These are phyloP conservation scores for Macroventuria anomochaeta DNA, from an alignment of 2,329 filamentous ascomycete genomes.

Conservation along the genomic window DNA sequence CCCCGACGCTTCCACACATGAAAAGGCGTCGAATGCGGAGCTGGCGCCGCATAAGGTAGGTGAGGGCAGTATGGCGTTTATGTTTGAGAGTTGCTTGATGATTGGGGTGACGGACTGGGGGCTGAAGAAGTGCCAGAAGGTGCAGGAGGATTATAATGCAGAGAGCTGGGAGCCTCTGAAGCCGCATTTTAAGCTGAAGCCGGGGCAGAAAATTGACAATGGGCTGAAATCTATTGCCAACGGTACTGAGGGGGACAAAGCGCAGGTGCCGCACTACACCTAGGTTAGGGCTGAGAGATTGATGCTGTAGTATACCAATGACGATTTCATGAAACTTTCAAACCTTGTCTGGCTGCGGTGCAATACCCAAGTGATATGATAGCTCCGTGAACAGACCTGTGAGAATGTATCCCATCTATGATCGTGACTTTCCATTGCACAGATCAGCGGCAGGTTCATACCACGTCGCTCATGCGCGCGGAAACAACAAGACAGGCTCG, in stretches of 20 bases:
- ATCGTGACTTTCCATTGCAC: too few relatives aligned
- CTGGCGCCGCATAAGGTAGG: constrained; percentile 66
- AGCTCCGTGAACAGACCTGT: too few relatives aligned
- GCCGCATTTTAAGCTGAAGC: constrained; percentile 51
- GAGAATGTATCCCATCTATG: too few relatives aligned
- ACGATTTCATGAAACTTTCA: not conserved
- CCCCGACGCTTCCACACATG: constrained; percentile 65
- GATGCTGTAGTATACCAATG: not conserved
- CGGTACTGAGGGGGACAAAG: constrained; percentile 28
- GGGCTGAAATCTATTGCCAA: constrained; percentile 24
- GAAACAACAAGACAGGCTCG: too few relatives aligned
- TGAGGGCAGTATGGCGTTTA: constrained; percentile 70
- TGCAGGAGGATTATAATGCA: constrained; percentile 75
- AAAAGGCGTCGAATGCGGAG: constrained; percentile 63
- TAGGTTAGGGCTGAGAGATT: not conserved
- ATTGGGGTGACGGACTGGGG: constrained; percentile 76
- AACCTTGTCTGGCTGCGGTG: too few relatives aligned
- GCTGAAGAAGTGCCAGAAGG: constrained; percentile 71
- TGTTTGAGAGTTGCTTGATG: constrained; percentile 73
- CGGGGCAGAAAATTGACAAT: constrained; percentile 37
- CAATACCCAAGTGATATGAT: too few relatives aligned
- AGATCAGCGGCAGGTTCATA: too few relatives aligned
- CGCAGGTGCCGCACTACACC: constrained; percentile 37
- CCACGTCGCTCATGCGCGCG: too few relatives aligned
- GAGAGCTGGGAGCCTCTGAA: constrained; percentile 75